Percentiles rank a stretch among this genome's conserved stretches.
These are phyloP conservation scores for Tricholoma sp. DNA, from an alignment of 768 basidiomycete species.

Conservation along the genomic window DNA sequence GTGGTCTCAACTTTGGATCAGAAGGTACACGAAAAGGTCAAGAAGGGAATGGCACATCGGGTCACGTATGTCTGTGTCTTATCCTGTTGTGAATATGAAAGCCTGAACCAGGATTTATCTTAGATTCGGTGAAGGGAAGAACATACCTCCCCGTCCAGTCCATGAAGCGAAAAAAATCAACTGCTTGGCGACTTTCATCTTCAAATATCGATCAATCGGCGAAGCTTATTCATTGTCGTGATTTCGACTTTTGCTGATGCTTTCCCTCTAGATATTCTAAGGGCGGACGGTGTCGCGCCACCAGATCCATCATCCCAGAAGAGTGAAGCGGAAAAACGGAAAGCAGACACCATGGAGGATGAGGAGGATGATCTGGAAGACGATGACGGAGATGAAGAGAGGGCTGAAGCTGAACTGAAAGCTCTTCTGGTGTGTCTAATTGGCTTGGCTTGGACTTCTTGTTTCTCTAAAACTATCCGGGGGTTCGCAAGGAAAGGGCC, in stretches of 20 bases:
- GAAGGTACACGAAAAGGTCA: constrained; percentile 21
- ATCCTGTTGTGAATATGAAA: no score
- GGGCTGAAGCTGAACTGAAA: not conserved
- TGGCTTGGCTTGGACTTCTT: not conserved
- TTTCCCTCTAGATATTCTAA: constrained; percentile 1
- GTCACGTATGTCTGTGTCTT: constrained; percentile 17
- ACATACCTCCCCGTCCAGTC: no score
- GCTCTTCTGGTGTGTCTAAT: not conserved
- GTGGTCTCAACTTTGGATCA: not conserved
- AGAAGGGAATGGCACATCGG: constrained; percentile 23
- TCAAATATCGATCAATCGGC: constrained; percentile 17
- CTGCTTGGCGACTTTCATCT: constrained; percentile 2
- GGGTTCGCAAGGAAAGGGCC: not conserved
- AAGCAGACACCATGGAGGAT: not conserved
- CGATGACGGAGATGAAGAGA: not conserved
- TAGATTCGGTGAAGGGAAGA: constrained; percentile 2
- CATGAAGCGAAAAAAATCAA: not conserved
- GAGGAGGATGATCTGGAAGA: not conserved
- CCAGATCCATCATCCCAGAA: not conserved
- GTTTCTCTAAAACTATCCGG: not conserved
- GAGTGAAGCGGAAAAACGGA: not conserved
- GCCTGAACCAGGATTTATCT: not conserved
- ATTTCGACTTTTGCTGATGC: not conserved
- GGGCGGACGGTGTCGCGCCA: constrained; percentile 3
- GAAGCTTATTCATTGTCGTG: not conserved